Evolutionary conservation across 129 eudicot genomes (phyloP).

Genomic region (Pseudognaphalium luteoalbum): DNA sequence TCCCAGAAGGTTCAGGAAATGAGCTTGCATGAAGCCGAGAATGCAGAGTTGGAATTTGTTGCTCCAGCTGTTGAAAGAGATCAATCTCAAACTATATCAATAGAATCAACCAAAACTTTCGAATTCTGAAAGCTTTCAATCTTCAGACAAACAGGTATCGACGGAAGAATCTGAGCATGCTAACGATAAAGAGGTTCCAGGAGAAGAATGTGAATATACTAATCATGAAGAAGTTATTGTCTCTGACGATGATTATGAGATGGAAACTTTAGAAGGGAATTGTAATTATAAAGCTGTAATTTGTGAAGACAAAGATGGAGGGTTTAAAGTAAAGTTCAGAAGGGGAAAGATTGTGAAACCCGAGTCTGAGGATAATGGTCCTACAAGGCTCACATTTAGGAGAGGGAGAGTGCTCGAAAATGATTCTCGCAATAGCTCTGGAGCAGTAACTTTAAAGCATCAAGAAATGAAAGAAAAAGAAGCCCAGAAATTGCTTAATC

Average conservation of each 20-base stretch:
- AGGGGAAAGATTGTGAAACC: conserved; percentile 58
- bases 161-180: conserved; percentile 4
- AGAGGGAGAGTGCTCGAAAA: conserved; percentile 36
- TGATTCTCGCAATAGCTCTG: conserved; percentile 17
- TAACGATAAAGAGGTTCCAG: conserved; percentile 15
- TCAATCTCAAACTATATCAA: conserved; percentile 35
- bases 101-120: conserved; percentile 12
- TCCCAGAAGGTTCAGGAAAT: conserved; percentile 47
- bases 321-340: conserved; percentile 47
- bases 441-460: conserved; percentile 66
- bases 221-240: conserved; percentile 21
- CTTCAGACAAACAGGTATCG: conserved; percentile 30
- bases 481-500: conserved; percentile 62
- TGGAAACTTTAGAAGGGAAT: conserved; percentile 32
- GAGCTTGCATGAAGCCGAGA: conserved; percentile 44
- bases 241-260: conserved; percentile 25
- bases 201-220: conserved; percentile 24
- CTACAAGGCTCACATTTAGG: conserved; percentile 59
- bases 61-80: conserved; percentile 17
- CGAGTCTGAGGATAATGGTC: conserved; percentile 43
- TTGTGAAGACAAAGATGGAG: conserved; percentile 37
- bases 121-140: conserved; percentile 12
- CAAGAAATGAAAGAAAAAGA: conserved; percentile 73
- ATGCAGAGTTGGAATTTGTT: conserved; percentile 12
- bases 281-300: conserved; percentile 24